A percentile compares a stretch with the other conserved stretches of the same genome.
phyloP scores from a whole-genome alignment of 1,284 basidiomycete species.

The Amanita bisporigera region DNA sequence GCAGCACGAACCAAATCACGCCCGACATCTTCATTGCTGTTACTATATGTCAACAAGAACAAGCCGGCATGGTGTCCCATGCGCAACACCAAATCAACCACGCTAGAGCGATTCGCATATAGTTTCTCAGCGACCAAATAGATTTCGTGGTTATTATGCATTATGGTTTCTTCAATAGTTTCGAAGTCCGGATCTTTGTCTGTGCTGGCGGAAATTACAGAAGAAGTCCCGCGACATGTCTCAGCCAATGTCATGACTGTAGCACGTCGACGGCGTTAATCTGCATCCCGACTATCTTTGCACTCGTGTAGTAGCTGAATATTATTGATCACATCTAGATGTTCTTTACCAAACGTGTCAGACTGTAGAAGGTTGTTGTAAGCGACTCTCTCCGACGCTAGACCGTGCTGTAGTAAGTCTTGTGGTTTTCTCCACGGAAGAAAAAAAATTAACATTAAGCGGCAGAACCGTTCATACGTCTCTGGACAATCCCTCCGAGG shows the following conservation, averaged over 20 bases:
- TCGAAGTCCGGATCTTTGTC: too few relatives aligned
- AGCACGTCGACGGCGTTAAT: constrained; percentile 23
- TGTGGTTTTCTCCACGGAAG: constrained; percentile 32
- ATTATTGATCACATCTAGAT: constrained; percentile 35
- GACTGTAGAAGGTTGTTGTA: constrained; percentile 11
- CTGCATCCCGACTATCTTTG: constrained; percentile 39
- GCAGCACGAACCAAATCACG: too few relatives aligned
- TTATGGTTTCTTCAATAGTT: too few relatives aligned
- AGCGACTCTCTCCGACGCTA: constrained; percentile 14
- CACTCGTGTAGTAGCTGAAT: constrained; percentile 47
- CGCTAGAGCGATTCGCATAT: too few relatives aligned
- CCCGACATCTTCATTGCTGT: neutral
- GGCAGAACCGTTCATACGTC: constrained; percentile 18
- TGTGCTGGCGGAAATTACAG: too few relatives aligned
- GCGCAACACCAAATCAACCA: too few relatives aligned
- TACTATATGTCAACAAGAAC: too few relatives aligned
- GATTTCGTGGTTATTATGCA: too few relatives aligned
- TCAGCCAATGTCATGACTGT: constrained; percentile 5
- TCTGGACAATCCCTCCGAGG: constrained; percentile 30
- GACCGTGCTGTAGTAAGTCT: constrained; percentile 25
- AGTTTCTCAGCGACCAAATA: too few relatives aligned
- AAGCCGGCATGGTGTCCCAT: too few relatives aligned
- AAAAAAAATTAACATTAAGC: constrained; percentile 40
- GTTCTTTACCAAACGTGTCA: neutral
- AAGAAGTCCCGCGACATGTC: neutral